Conservation (phyloP, 2,329 filamentous ascomycete genomes). For the Xylaria sp. region DNA sequence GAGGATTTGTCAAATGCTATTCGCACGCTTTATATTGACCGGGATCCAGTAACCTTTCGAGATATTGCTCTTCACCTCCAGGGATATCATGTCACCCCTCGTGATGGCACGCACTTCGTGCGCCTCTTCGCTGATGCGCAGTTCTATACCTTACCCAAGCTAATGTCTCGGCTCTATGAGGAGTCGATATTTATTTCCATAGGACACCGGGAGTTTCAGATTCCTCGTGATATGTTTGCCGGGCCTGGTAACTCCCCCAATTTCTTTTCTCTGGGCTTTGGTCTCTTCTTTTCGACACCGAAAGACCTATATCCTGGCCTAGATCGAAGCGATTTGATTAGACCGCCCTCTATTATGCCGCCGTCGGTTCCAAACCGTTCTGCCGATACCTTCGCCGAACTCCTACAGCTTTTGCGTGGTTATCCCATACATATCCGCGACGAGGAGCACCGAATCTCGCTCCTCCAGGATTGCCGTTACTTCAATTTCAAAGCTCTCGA, state of each 20-base stretch:
- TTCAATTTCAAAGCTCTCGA: conserved; percentile 93
- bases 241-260: conserved; percentile 91
- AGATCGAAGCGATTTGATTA: conserved; percentile 78
- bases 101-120: conserved; percentile 87
- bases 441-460: conserved; percentile 78
- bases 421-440: conserved; percentile 82
- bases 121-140: conserved; percentile 94
- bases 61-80: conserved; percentile 92
- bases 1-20: conserved; percentile 62
- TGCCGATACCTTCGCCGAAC: conserved; percentile 84
- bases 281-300: conserved; percentile 84
- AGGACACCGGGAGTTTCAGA: conserved; percentile 86
- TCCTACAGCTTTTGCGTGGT: conserved; percentile 83
- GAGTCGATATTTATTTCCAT: conserved; percentile 93
- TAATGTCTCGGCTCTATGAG: conserved; percentile 91
- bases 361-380: conserved; percentile 83
- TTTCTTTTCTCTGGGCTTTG: conserved; percentile 92
- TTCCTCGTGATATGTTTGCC: conserved; percentile 87
- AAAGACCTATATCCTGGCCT: conserved; percentile 87
- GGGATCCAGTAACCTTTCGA: conserved; percentile 86
- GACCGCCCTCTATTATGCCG: conserved; percentile 86
- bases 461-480: conserved; percentile 88
- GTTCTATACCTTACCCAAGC: conserved; percentile 88
- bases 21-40: conserved; percentile 92
- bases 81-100: conserved; percentile 86